Evolutionary conservation across 148 eudicot genomes (phyloP).

Genomic region (Vaccinium darrowii): DNA sequence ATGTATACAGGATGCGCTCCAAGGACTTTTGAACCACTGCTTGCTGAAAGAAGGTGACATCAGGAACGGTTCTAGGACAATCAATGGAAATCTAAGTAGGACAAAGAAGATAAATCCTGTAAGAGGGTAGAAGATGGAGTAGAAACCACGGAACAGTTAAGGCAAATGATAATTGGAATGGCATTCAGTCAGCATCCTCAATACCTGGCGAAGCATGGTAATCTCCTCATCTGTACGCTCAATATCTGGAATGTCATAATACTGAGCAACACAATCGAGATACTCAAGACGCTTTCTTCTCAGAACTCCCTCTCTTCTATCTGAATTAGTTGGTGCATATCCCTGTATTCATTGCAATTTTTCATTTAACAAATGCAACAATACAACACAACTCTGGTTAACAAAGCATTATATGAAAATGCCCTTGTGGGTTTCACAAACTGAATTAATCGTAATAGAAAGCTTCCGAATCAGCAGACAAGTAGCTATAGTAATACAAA

Average conservation of each 20-base stretch:
- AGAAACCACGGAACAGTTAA: slow-evolving; percentile 1
- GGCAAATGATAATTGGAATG: slow-evolving; percentile 3
- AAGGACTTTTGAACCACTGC: slow-evolving; percentile 79
- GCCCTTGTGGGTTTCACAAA: not conserved
- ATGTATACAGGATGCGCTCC: slow-evolving; percentile 92
- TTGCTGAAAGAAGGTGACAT: slow-evolving; percentile 92
- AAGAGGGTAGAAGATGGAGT: slow-evolving; percentile 9
- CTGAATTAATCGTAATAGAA: not conserved
- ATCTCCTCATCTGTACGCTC: slow-evolving; percentile 97
- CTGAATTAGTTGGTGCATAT: slow-evolving; percentile 99
- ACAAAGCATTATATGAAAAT: not conserved
- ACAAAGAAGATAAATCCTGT: slow-evolving; percentile 14
- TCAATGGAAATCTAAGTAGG: slow-evolving; percentile 74
- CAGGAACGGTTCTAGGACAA: slow-evolving; percentile 98
- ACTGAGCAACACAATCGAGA: slow-evolving; percentile 82
- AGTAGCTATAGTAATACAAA: not conserved
- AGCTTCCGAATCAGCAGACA: not conserved
- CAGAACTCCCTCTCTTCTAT: slow-evolving; percentile 98
- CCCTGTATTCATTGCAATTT: slow-evolving; percentile 91
- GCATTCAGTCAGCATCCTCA: not conserved
- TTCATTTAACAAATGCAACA: slow-evolving; percentile 29
- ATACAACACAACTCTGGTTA: not conserved
- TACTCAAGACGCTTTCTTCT: slow-evolving; percentile 95
- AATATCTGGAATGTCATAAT: slow-evolving; percentile 81
- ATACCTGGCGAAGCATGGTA: slow-evolving; percentile 98